phyloP scores from a whole-genome alignment of 208 protist species.

The Naegleria fowleri region DNA sequence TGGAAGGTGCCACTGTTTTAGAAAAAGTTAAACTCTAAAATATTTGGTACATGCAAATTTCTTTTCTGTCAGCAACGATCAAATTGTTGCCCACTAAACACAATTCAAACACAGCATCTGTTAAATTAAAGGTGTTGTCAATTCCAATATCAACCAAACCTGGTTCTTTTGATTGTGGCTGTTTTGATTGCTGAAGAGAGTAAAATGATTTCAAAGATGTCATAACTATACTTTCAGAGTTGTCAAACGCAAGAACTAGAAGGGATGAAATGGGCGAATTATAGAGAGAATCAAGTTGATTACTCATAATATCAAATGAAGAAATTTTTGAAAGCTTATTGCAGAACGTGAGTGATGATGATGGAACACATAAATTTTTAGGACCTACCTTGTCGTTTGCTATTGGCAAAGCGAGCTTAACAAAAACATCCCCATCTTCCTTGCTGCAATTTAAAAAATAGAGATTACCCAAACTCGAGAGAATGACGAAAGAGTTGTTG shows the following conservation, averaged over 20 bases:
- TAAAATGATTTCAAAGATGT: background rate
- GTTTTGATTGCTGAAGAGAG: background rate
- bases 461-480: background rate
- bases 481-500: background rate
- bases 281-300: background rate
- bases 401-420: background rate
- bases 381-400: background rate
- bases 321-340: background rate
- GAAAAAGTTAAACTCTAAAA: background rate
- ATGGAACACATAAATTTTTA: too few species aligned
- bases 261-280: background rate
- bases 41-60: background rate
- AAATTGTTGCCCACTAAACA: background rate
- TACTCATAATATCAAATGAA: background rate
- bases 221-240: background rate
- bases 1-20: background rate
- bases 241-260: background rate
- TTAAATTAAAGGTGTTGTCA: background rate
- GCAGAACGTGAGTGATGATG: too few species aligned
- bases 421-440: background rate
- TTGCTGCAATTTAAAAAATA: slow-evolving; percentile 8
- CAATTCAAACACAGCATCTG: background rate
- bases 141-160: background rate
- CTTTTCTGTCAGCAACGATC: background rate
- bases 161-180: background rate